These are phyloP conservation scores for Bremia lactucae DNA, from an alignment of 352 stramenopile genomes.

Conservation along the genomic window DNA sequence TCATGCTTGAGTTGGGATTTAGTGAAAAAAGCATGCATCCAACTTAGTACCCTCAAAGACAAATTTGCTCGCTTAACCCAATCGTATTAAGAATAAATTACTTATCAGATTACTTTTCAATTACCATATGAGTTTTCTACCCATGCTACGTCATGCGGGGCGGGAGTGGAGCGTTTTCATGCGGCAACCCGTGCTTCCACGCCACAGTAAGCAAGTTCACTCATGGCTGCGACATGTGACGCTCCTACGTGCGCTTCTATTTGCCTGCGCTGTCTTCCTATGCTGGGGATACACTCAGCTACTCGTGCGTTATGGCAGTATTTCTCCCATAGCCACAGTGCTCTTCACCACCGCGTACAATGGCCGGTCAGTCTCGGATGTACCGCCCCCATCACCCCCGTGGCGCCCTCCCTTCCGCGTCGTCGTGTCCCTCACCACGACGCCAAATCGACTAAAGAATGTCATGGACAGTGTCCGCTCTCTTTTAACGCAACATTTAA, in stretches of 20 bases:
- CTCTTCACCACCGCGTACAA: conserved; percentile 55
- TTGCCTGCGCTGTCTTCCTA: conserved; percentile 15
- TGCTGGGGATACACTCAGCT: conserved; percentile 53
- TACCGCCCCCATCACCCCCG: conserved; percentile 21
- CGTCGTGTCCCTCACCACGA: conserved; percentile 76
- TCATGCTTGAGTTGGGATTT: too few relatives aligned
- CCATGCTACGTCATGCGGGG: conserved; percentile 13
- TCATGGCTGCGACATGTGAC: conserved; percentile 35
- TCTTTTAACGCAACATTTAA: conserved; percentile 41
- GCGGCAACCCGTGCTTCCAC: conserved; percentile 51
- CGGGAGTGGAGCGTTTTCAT: conserved; percentile 41
- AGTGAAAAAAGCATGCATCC: too few relatives aligned
- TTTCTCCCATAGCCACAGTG: conserved; percentile 51
- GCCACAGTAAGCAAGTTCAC: conserved; percentile 17
- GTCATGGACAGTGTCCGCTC: conserved; percentile 70
- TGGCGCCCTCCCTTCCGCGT: conserved; percentile 69
- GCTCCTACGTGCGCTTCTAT: conserved; percentile 22
- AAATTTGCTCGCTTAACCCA: too few relatives aligned
- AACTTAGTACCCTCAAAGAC: too few relatives aligned
- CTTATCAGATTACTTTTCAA: too few relatives aligned
- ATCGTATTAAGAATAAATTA: too few relatives aligned
- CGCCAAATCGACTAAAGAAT: conserved; percentile 55
- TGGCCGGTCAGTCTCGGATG: conserved; percentile 34
- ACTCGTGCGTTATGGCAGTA: conserved; percentile 64
- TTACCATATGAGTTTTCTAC: too few relatives aligned